phyloP scores from a whole-genome alignment of 139 green algal genomes.

The Astrephomene gubernaculifera region DNA sequence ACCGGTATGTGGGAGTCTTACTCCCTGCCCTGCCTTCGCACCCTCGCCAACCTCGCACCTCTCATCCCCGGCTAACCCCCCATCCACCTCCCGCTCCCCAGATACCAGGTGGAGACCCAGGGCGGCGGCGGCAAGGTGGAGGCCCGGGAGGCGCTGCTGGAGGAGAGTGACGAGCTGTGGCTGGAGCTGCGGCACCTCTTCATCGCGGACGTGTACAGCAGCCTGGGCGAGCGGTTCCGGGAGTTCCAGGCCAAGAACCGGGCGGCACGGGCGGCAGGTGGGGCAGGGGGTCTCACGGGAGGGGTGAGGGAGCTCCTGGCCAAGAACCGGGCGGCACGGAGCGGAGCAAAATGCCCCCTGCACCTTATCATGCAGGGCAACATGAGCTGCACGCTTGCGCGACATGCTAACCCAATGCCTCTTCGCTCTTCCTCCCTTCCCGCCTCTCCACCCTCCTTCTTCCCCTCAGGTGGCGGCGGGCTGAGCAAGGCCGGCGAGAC shows the following conservation, averaged over 20 bases:
- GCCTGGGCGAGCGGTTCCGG: slow-evolving; percentile 47
- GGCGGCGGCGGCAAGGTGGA: slow-evolving; percentile 72
- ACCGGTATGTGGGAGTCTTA: no score
- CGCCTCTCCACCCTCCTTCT: not conserved
- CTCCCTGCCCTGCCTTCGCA: no score
- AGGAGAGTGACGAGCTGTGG: slow-evolving; percentile 61
- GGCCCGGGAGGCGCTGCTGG: slow-evolving; percentile 82
- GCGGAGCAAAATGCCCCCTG: no score
- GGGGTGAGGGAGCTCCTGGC: slow-evolving; percentile 69
- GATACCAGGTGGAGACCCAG: slow-evolving; percentile 66
- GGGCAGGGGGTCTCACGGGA: not conserved
- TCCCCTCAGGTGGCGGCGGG: not conserved
- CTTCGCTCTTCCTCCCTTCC: not conserved
- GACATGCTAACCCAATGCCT: not conserved
- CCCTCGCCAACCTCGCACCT: no score
- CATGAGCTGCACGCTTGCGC: no score
- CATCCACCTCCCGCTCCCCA: no score
- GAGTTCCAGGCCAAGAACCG: slow-evolving; percentile 84
- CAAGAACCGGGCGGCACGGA: slow-evolving; percentile 78
- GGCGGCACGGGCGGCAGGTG: slow-evolving; percentile 60
- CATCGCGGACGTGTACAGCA: slow-evolving; percentile 83
- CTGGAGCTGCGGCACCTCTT: slow-evolving; percentile 90
- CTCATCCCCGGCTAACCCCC: no score
- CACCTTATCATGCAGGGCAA: no score
- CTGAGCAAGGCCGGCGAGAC: not conserved